Evolutionary conservation across 495 filamentous ascomycete genomes (phyloP).

Genomic region (Stereocaulon alpinum): DNA sequence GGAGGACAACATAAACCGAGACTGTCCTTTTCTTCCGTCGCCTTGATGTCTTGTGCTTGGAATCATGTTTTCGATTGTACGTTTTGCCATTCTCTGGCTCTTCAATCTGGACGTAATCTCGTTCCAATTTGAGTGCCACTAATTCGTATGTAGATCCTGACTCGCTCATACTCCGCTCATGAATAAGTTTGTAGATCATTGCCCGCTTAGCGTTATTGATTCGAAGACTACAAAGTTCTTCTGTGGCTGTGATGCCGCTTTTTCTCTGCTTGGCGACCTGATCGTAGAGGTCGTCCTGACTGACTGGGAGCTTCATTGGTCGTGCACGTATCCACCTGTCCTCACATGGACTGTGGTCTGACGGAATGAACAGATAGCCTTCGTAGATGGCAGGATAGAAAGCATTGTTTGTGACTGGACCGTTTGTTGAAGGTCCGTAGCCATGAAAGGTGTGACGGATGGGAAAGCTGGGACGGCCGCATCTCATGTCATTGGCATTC

Average conservation of each 20-base stretch:
- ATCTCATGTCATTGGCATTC: background rate
- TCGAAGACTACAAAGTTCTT: conserved; percentile 1
- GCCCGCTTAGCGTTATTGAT: background rate
- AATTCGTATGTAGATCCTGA: background rate
- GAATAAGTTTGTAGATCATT: conserved; percentile 4
- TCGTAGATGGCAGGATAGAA: background rate
- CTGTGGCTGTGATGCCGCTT: conserved; percentile 1
- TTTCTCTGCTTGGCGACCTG: conserved; percentile 4
- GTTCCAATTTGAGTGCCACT: conserved; percentile 1
- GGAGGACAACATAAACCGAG: background rate
- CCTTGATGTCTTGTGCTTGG: background rate
- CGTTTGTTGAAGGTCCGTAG: background rate
- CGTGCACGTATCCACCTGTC: background rate
- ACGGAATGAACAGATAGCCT: conserved; percentile 4
- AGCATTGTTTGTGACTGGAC: background rate
- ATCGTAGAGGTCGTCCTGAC: conserved; percentile 2
- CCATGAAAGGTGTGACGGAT: conserved; percentile 2
- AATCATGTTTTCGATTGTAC: background rate
- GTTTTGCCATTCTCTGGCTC: background rate
- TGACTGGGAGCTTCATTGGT: background rate
- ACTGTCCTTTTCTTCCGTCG: background rate
- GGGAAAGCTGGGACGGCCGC: background rate
- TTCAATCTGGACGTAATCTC: background rate
- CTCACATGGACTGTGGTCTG: background rate
- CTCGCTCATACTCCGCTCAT: background rate